Evolutionary conservation across 1,139 yeast species (phyloP).

Genomic region (Meyerozyma sp.): DNA sequence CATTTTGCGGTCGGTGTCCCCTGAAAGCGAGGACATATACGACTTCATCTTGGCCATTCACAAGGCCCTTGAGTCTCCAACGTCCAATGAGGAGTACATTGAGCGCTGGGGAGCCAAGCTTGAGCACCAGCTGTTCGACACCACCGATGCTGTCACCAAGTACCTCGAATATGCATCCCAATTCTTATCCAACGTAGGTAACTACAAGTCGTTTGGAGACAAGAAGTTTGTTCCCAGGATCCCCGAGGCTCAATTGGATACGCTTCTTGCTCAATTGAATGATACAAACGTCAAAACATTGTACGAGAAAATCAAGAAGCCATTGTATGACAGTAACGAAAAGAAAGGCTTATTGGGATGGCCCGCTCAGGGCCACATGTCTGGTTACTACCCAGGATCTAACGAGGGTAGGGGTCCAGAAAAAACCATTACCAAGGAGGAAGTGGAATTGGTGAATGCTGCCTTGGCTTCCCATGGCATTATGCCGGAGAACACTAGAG

Average conservation of each 20-base stretch:
- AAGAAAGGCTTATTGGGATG: conserved; percentile 59
- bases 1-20: conserved; percentile 77
- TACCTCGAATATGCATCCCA: conserved; percentile 80
- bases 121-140: conserved; percentile 17
- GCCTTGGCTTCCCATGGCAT: conserved; percentile 58
- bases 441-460: conserved; percentile 61
- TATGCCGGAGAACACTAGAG: conserved; percentile 81
- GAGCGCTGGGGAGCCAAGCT: conserved; percentile 12
- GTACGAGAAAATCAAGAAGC: conserved; percentile 41
- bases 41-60: conserved; percentile 64
- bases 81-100: conserved; percentile 37
- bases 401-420: conserved; percentile 14
- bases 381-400: conserved; percentile 62
- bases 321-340: conserved; percentile 48
- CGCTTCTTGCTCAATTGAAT: conserved; percentile 38
- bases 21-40: conserved; percentile 70
- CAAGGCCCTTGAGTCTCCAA: conserved; percentile 41
- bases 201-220: conserved; percentile 87
- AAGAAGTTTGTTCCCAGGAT: conserved; percentile 74
- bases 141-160: conserved; percentile 29
- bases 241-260: conserved; percentile 40
- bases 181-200: conserved; percentile 75
- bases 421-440: conserved; percentile 42
- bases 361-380: conserved; percentile 70
- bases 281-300: conserved; percentile 28